These are phyloP conservation scores for Aphanomyces stellatus DNA, from an alignment of 352 stramenopile species.

Conservation along the genomic window DNA sequence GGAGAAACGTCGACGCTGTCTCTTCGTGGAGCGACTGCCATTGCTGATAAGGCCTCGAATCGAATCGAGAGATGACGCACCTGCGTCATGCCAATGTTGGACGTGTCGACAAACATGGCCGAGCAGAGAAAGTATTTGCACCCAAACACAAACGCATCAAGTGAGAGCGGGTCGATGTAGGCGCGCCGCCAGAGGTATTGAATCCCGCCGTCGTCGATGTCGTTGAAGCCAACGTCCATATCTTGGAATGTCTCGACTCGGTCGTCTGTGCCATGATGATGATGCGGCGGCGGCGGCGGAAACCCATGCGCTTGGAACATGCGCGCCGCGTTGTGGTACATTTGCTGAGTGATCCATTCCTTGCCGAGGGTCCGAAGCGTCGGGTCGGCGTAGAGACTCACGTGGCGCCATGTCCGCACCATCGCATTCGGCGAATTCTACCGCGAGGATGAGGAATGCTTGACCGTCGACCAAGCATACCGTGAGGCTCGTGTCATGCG, in stretches of 20 bases:
- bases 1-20: not conserved
- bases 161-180: not conserved
- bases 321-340: slow-evolving; percentile 14
- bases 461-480: too few species aligned
- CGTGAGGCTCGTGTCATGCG: too few species aligned
- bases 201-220: not conserved
- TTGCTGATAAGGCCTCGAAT: too few species aligned
- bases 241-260: too few species aligned
- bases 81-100: too few species aligned
- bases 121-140: too few species aligned
- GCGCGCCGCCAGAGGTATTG: not conserved
- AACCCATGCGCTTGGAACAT: not conserved
- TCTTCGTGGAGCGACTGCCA: not conserved
- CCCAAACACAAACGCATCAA: not conserved
- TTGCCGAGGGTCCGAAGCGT: not conserved
- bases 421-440: not conserved
- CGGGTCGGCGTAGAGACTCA: not conserved
- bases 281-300: not conserved
- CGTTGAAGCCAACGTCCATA: not conserved
- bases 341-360: slow-evolving; percentile 14
- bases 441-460: too few species aligned
- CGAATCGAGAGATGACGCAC: too few species aligned
- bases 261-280: too few species aligned
- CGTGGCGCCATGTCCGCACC: not conserved
- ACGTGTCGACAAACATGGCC: too few species aligned